These are phyloP conservation scores for Escovopsis weberi DNA, from an alignment of 2,329 filamentous ascomycete genomes.

Conservation along the genomic window DNA sequence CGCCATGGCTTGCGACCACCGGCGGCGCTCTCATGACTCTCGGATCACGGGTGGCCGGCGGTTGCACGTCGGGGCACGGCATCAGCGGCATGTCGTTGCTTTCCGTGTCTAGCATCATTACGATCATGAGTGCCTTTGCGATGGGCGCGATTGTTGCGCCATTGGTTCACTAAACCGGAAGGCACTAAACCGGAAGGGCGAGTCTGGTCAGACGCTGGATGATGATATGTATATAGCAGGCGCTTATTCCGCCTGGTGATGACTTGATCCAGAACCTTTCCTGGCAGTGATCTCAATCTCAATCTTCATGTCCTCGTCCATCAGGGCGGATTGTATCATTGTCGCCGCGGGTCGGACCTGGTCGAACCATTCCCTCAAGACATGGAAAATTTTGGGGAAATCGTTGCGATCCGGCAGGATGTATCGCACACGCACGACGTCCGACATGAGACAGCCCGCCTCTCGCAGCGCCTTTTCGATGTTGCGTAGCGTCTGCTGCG, in stretches of 20 bases:
- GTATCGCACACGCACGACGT: constrained; percentile 38
- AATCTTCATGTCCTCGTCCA: constrained; percentile 34
- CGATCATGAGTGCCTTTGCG: constrained; percentile 42
- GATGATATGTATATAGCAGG: background rate
- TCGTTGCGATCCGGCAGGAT: constrained; percentile 33
- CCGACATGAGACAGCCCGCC: constrained; percentile 27
- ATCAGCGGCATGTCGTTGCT: constrained; percentile 52
- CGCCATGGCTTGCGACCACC: constrained; percentile 25
- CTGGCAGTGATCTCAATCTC: constrained; percentile 30
- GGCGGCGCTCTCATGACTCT: constrained; percentile 45
- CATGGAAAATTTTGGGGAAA: constrained; percentile 34
- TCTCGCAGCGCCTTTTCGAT: constrained; percentile 29
- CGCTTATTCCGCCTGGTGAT: background rate
- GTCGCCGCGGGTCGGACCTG: constrained; percentile 36
- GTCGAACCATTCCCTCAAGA: constrained; percentile 34
- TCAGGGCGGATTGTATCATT: constrained; percentile 35
- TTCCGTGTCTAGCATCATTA: constrained; percentile 46
- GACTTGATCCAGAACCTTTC: constrained; percentile 11
- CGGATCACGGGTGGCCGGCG: constrained; percentile 47
- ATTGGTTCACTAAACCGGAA: constrained; percentile 11
- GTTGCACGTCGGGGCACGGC: constrained; percentile 55
- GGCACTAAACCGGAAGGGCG: background rate
- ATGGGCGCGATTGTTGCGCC: constrained; percentile 25
- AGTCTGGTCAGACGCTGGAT: too few species aligned
- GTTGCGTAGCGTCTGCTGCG: constrained; percentile 34